These are phyloP conservation scores for Wickerhamiella brachini DNA, from an alignment of 805 yeast genomes.

Conservation along the genomic window DNA sequence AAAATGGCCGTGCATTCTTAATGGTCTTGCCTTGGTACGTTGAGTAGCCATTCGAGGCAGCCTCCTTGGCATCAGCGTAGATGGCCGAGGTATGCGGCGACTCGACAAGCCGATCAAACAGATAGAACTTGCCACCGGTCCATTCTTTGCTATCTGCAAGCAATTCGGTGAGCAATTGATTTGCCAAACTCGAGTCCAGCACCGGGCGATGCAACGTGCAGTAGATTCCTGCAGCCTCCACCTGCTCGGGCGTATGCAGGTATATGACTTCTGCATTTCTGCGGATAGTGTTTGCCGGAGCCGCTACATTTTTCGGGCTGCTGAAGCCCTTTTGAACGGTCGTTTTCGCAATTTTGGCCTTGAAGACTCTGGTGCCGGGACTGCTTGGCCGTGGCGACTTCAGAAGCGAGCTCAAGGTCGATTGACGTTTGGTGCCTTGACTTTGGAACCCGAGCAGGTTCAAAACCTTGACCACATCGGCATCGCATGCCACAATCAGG, in stretches of 20 bases:
- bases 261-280: conserved; percentile 15
- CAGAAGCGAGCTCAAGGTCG: conserved; percentile 1
- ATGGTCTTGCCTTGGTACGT: conserved; percentile 30
- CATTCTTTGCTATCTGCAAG: conserved; percentile 30
- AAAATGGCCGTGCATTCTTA: conserved; percentile 24
- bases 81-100: conserved; percentile 42
- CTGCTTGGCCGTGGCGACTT: not conserved
- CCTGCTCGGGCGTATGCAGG: conserved; percentile 38
- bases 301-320: not conserved
- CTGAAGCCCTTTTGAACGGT: conserved; percentile 2
- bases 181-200: conserved; percentile 38
- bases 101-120: conserved; percentile 47
- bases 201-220: conserved; percentile 39
- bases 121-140: conserved; percentile 35
- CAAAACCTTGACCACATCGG: conserved; percentile 34
- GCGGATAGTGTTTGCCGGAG: not conserved
- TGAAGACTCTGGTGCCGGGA: not conserved
- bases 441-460: conserved; percentile 24
- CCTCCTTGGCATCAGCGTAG: conserved; percentile 22
- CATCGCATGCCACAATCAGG: conserved; percentile 39
- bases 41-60: conserved; percentile 9
- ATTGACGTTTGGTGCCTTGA: conserved; percentile 10
- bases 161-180: conserved; percentile 31
- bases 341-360: conserved; percentile 4
- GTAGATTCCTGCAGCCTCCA: conserved; percentile 30